These are phyloP conservation scores for Myxozyma neglecta DNA, from an alignment of 805 yeast genomes.

Conservation along the genomic window DNA sequence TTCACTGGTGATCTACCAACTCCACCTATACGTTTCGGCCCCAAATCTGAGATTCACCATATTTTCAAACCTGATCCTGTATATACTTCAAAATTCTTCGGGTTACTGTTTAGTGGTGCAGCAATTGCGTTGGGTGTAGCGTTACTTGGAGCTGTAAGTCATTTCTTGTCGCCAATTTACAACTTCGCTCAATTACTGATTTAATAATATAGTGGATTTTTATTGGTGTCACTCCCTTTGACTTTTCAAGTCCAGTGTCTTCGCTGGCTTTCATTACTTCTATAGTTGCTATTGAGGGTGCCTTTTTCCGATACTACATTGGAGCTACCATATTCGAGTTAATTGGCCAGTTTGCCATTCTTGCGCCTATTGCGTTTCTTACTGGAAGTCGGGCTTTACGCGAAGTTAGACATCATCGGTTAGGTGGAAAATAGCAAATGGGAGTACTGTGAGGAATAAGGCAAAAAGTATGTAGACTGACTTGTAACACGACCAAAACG, in stretches of 20 bases:
- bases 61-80: slow-evolving; percentile 56
- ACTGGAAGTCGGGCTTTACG: slow-evolving; percentile 69
- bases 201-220: slow-evolving; percentile 28
- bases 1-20: slow-evolving; percentile 30
- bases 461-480: too few relatives aligned
- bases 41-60: slow-evolving; percentile 63
- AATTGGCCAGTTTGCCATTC: slow-evolving; percentile 48
- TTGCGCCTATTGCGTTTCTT: slow-evolving; percentile 56
- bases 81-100: slow-evolving; percentile 53
- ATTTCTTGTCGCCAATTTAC: neutral
- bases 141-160: slow-evolving; percentile 42
- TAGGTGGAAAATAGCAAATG: slow-evolving; percentile 29
- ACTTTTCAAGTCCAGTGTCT: neutral
- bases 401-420: slow-evolving; percentile 39
- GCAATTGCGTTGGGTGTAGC: slow-evolving; percentile 47
- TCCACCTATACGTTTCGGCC: slow-evolving; percentile 38
- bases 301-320: slow-evolving; percentile 59
- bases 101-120: slow-evolving; percentile 51
- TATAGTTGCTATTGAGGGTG: slow-evolving; percentile 52
- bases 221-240: slow-evolving; percentile 30
- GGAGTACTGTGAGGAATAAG: neutral
- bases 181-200: neutral
- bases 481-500: too few relatives aligned
- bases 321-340: slow-evolving; percentile 63
- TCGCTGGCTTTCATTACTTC: slow-evolving; percentile 49